These are phyloP conservation scores for Hypoxylon sp. DNA, from an alignment of 2,329 filamentous ascomycete species.

Conservation along the genomic window DNA sequence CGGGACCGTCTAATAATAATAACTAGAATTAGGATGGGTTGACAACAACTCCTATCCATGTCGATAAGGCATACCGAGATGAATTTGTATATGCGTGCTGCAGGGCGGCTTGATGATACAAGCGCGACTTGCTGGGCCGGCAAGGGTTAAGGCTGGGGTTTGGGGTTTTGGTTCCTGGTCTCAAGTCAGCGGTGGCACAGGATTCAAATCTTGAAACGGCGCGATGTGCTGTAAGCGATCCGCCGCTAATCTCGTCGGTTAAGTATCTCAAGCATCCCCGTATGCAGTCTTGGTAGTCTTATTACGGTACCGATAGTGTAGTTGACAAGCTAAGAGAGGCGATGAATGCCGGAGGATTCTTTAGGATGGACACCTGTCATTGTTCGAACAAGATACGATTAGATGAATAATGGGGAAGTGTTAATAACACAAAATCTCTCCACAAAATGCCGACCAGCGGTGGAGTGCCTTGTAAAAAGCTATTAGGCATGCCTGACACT, in stretches of 20 bases:
- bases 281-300: slow-evolving; percentile 5
- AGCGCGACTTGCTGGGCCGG: slow-evolving; percentile 17
- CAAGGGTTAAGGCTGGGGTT: slow-evolving; percentile 25
- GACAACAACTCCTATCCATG: slow-evolving; percentile 30
- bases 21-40: slow-evolving; percentile 18
- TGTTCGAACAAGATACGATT: slow-evolving; percentile 6
- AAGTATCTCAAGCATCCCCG: slow-evolving; percentile 5
- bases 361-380: slow-evolving; percentile 11
- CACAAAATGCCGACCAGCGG: not conserved
- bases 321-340: slow-evolving; percentile 4
- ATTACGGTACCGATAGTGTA: slow-evolving; percentile 20
- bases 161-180: slow-evolving; percentile 18
- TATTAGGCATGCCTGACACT: slow-evolving; percentile 14
- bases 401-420: slow-evolving; percentile 22
- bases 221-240: slow-evolving; percentile 40
- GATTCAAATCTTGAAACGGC: slow-evolving; percentile 42
- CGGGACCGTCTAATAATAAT: slow-evolving; percentile 34
- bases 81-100: slow-evolving; percentile 28
- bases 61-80: slow-evolving; percentile 28
- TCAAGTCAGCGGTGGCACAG: slow-evolving; percentile 34
- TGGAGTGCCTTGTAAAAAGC: slow-evolving; percentile 7
- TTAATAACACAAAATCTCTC: slow-evolving; percentile 12
- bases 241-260: slow-evolving; percentile 41
- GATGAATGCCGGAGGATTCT: slow-evolving; percentile 8
- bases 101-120: slow-evolving; percentile 34